A percentile compares a stretch with the other conserved stretches of the same genome.
phyloP scores from a whole-genome alignment of 78 protist genomes.

The Chrysochromulina tobinii region DNA sequence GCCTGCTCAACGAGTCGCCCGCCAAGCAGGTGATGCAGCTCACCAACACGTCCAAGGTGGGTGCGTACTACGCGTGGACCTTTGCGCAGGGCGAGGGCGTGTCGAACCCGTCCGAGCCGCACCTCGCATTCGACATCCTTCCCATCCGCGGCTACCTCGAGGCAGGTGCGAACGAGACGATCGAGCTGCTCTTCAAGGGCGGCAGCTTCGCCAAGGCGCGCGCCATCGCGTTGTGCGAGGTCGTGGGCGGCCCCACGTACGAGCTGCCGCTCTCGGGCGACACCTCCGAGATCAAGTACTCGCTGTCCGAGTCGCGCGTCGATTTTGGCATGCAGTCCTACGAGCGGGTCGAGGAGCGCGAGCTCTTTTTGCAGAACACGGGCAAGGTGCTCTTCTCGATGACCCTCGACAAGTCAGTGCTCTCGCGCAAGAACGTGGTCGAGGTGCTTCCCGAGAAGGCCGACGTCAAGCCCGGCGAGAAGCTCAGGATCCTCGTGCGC shows the following conservation, averaged over 20 bases:
- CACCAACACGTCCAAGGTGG: slow-evolving; percentile 52
- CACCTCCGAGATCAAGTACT: slow-evolving; percentile 48
- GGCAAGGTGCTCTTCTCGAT: slow-evolving; percentile 61
- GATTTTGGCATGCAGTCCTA: slow-evolving; percentile 46
- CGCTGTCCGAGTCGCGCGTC: slow-evolving; percentile 28
- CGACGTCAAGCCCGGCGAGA: slow-evolving; percentile 24
- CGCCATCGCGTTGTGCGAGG: slow-evolving; percentile 63
- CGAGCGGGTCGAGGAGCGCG: slow-evolving; percentile 31
- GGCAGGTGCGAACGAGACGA: slow-evolving; percentile 49
- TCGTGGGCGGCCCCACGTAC: slow-evolving; percentile 76
- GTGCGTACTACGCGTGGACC: slow-evolving; percentile 48
- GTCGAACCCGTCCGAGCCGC: background rate
- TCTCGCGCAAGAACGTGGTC: slow-evolving; percentile 23
- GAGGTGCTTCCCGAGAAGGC: background rate
- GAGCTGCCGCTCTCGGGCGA: slow-evolving; percentile 58
- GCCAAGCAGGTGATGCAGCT: background rate
- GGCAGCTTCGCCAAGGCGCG: background rate
- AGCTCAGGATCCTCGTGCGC: slow-evolving; percentile 10
- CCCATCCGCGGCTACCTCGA: slow-evolving; percentile 60
- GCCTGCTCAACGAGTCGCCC: slow-evolving; percentile 63
- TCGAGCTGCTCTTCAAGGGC: slow-evolving; percentile 57
- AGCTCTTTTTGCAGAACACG: slow-evolving; percentile 45
- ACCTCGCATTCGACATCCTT: slow-evolving; percentile 56
- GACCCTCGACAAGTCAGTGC: background rate
- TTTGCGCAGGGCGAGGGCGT: slow-evolving; percentile 20